Conservation (phyloP, 2,329 filamentous ascomycete species). For the Phaeomoniella chlamydospora region DNA sequence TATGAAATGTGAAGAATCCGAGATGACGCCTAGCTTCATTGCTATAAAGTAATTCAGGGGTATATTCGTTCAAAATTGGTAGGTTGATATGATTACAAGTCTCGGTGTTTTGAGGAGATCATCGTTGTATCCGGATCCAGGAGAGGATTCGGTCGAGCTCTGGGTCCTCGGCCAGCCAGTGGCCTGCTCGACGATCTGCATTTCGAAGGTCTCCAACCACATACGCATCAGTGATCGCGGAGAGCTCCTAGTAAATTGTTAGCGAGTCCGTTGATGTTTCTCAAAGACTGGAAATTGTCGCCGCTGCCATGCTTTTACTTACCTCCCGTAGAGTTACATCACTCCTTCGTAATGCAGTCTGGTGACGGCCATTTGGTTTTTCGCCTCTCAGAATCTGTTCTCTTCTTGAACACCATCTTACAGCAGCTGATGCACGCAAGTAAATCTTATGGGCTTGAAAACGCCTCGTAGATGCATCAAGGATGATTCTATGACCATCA, state of each 20-base stretch:
- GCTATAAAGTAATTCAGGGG: too few relatives aligned
- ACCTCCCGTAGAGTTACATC: conserved; percentile 34
- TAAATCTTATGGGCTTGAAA: conserved; percentile 49
- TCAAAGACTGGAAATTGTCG: too few relatives aligned
- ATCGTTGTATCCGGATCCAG: conserved; percentile 26
- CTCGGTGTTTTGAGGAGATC: conserved; percentile 2
- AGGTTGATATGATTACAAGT: background rate
- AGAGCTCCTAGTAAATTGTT: conserved; percentile 33
- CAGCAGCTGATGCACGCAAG: conserved; percentile 40
- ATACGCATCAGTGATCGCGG: conserved; percentile 40
- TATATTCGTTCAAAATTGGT: too few relatives aligned
- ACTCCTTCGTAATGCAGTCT: conserved; percentile 31
- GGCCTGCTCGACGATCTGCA: conserved; percentile 40
- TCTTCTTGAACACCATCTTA: conserved; percentile 43
- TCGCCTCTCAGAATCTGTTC: conserved; percentile 35
- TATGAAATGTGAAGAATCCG: too few relatives aligned
- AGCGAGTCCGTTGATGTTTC: too few relatives aligned
- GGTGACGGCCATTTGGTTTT: conserved; percentile 30
- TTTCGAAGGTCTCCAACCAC: conserved; percentile 40
- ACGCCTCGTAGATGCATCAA: conserved; percentile 43
- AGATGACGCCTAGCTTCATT: too few relatives aligned
- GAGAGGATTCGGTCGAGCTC: conserved; percentile 33
- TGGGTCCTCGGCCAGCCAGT: conserved; percentile 49
- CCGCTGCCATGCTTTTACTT: too few relatives aligned
- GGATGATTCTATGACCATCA: conserved; percentile 34